Conservation (phyloP, 352 stramenopile genomes). For the Aphanomyces invadans region DNA sequence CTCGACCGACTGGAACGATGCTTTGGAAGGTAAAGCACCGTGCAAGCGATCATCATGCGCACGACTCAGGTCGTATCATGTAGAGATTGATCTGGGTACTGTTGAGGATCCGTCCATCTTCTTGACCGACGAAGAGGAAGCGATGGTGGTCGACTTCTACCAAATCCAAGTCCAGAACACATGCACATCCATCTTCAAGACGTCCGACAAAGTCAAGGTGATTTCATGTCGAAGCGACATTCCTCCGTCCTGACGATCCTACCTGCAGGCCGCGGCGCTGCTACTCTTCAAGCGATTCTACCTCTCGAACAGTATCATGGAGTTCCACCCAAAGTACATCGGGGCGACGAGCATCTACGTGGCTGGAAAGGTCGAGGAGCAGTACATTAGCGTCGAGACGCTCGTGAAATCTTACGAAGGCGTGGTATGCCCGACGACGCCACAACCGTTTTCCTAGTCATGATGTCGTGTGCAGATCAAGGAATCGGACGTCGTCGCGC, state of each 20-base stretch:
- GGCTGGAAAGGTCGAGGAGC: constrained; percentile 84
- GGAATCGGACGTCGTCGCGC: constrained; percentile 56
- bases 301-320: constrained; percentile 82
- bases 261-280: constrained; percentile 48
- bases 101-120: constrained; percentile 40
- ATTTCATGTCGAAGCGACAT: too few species aligned
- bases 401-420: constrained; percentile 32
- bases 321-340: constrained; percentile 84
- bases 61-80: too few species aligned
- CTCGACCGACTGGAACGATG: constrained; percentile 69
- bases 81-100: constrained; percentile 38
- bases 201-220: constrained; percentile 79
- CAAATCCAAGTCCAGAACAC: constrained; percentile 76
- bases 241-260: not conserved
- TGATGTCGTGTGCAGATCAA: not conserved
- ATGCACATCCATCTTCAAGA: constrained; percentile 78
- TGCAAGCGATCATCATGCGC: too few species aligned
- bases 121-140: constrained; percentile 53
- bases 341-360: constrained; percentile 82
- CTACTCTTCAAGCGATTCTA: constrained; percentile 87
- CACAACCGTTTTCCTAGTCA: not conserved
- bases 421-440: not conserved
- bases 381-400: constrained; percentile 84
- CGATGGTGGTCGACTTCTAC: constrained; percentile 59
- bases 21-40: constrained; percentile 37